These are phyloP conservation scores for Leucosporidium scottii DNA, from an alignment of 768 basidiomycete species.

Conservation along the genomic window DNA sequence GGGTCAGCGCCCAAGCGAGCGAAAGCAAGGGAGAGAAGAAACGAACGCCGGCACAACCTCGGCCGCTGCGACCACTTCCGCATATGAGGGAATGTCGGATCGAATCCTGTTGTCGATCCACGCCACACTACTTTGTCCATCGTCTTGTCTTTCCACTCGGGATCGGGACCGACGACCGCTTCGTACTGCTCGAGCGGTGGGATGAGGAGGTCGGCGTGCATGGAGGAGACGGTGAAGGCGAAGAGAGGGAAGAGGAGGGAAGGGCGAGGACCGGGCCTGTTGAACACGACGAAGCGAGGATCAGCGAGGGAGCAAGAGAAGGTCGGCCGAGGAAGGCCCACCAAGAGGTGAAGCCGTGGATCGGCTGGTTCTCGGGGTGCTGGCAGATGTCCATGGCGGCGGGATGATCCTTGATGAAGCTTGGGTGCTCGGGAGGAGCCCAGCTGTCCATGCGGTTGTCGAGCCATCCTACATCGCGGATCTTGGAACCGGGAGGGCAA, in stretches of 20 bases:
- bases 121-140: constrained; percentile 45
- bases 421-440: constrained; percentile 5
- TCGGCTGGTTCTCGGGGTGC: constrained; percentile 38
- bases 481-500: constrained; percentile 28
- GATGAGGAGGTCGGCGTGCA: constrained; percentile 38
- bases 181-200: constrained; percentile 39
- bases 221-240: constrained; percentile 29
- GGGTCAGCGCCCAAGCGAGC: neutral
- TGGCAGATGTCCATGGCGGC: constrained; percentile 41
- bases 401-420: constrained; percentile 38
- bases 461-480: constrained; percentile 9
- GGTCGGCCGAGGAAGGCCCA: neutral
- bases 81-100: constrained; percentile 19
- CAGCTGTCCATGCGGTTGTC: constrained; percentile 28
- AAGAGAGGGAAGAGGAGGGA: constrained; percentile 35
- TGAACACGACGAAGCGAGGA: neutral
- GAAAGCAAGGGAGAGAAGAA: neutral
- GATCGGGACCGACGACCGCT: constrained; percentile 30
- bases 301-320: neutral
- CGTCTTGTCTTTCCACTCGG: constrained; percentile 44
- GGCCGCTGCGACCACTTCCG: constrained; percentile 37
- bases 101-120: constrained; percentile 44
- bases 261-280: constrained; percentile 34
- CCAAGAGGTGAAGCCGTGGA: constrained; percentile 40
- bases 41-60: constrained; percentile 25